Evolutionary conservation across 306 rosid species (phyloP), one percentile per base, ranked within the genome.

Genomic region (Fragaria nilgerrensis): DNA sequence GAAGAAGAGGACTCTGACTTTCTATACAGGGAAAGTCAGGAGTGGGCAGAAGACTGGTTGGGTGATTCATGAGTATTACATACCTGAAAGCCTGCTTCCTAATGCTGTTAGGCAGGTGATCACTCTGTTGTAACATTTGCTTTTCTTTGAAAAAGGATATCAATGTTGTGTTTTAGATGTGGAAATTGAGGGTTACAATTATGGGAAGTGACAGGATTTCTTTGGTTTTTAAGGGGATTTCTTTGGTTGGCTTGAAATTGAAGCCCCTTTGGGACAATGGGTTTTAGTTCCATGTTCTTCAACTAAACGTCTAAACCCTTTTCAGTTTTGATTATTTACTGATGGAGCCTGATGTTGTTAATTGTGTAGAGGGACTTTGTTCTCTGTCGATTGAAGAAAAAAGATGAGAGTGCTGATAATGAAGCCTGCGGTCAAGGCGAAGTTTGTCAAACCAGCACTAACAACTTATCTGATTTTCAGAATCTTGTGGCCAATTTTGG

Each of bases 61-160:
- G 96, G 89, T 86, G 32, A 86, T 92, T 14, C 98, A 94, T 58
- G 96, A 92, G 71, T 92, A 90, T 68, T 86, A 83, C 52, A 74
- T 74, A 66, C 39, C 72, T 22, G 23, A 58, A 37, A 77, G 77
- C 17, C 64, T 1, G 23, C 67, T 61, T 27, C 67, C 67, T 61
- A 49, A 25, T 62, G 23, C 58, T 58, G 74, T 12, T 59, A 5
- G 5, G 76, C 75, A 80, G 98, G 96, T 91, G 44, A 41, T 65
- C 43, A 36, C 65, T 72, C 56, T 15, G 3, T 44, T 20, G n/a
- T 39, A 1, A 1, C 34, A 7, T 63, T 20, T 59, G 44, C 16
- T 20, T 47, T n/a, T 53, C 22, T 47, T 68, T 44, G 49, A 7
- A 15, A 32, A 2, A 23, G n/a, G 25, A 44, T 10, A 43, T 1